Evolutionary conservation across 1,139 yeast genomes (phyloP).

Genomic region (Saccharomyces hybrid): DNA sequence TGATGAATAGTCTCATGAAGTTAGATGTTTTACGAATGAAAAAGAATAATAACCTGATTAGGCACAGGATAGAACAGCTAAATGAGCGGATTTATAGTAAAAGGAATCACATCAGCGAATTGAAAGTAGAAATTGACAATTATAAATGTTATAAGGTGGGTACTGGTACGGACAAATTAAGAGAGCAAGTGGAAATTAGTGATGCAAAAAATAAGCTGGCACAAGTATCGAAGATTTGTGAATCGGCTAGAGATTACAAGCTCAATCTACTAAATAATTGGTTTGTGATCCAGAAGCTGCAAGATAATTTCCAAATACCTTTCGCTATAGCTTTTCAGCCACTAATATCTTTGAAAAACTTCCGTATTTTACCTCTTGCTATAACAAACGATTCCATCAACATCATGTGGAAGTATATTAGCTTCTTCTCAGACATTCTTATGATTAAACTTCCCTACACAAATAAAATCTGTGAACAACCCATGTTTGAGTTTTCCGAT

Average conservation of each 20-base stretch:
- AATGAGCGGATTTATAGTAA: conserved; percentile 12
- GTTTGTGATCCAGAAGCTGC: conserved; percentile 16
- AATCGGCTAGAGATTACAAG: conserved; percentile 9
- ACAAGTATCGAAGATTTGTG: conserved; percentile 12
- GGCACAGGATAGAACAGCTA: conserved; percentile 12
- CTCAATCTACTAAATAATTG: conserved; percentile 15
- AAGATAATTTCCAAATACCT: conserved; percentile 19
- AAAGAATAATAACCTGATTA: conserved; percentile 14
- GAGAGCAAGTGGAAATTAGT: conserved; percentile 1
- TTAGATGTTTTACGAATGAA: conserved; percentile 17
- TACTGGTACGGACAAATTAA: background rate
- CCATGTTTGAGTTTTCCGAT: conserved; percentile 8
- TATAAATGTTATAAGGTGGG: background rate
- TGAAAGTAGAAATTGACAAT: conserved; percentile 6
- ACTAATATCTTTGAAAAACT: conserved; percentile 20
- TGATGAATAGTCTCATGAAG: conserved; percentile 16
- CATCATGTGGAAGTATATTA: conserved; percentile 19
- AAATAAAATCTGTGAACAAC: conserved; percentile 4
- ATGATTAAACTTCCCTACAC: conserved; percentile 12
- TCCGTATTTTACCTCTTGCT: conserved; percentile 12
- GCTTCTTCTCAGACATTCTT: conserved; percentile 11
- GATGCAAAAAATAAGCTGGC: conserved; percentile 6
- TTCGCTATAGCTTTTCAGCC: conserved; percentile 24
- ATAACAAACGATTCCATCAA: conserved; percentile 15
- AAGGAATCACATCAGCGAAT: conserved; percentile 5